Evolutionary conservation across 2,329 filamentous ascomycete genomes (phyloP), one percentile per base, ranked within the genome.

Genomic region (Claviceps paspali): DNA sequence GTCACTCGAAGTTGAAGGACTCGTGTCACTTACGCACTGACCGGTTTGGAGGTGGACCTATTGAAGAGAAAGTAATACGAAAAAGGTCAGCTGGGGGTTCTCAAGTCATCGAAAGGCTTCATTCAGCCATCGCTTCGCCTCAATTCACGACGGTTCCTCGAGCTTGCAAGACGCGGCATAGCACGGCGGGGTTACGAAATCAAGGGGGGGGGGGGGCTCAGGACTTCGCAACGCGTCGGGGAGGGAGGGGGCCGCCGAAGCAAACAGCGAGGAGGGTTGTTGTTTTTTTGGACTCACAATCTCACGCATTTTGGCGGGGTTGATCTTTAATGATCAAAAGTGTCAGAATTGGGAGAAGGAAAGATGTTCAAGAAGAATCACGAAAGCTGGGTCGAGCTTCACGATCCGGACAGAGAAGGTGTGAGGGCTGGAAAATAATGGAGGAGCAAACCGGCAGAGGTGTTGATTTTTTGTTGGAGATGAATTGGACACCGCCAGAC

Each of bases 21-120:
- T n/a, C n/a, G n/a, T n/a, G n/a, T n/a, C 33, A 68, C 67, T 64
- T 65, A 95, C 87, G 74, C 88, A 96, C 79, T 96, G 91, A 68
- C 91, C 91, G 74, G 88, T 96, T 73, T 96, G 91, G 56, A 98
- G 86, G 70, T 96, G 91, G 68, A 96, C 87, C 88, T n/a, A n/a
- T 96, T 61, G 56, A 62, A 63, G n/a, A n/a, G n/a, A n/a, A n/a
- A n/a, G n/a, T n/a, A n/a, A n/a, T n/a, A n/a, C n/a, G n/a, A n/a
- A n/a, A n/a, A n/a, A n/a, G n/a, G n/a, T n/a, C n/a, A n/a, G n/a
- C n/a, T n/a, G n/a, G n/a, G n/a, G n/a, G n/a, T n/a, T n/a, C n/a
- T n/a, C n/a, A n/a, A n/a, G n/a, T n/a, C n/a, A n/a, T n/a, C n/a
- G n/a, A n/a, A n/a, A n/a, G n/a, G n/a, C n/a, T n/a, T n/a, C n/a